These are phyloP conservation scores for Phoenix roebelenii DNA, from an alignment of 176 grass and related monocot species.

Conservation along the genomic window DNA sequence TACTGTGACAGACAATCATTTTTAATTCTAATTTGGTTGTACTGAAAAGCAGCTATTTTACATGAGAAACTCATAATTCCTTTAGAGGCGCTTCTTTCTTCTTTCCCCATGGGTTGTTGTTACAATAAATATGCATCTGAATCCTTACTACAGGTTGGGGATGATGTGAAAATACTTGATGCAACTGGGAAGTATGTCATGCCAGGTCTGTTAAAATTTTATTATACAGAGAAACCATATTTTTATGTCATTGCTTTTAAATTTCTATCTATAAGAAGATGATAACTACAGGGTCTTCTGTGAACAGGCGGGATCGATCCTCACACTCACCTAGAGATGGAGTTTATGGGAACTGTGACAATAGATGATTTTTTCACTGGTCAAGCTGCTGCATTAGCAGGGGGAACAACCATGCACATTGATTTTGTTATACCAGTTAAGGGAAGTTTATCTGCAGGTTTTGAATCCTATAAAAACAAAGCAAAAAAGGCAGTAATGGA, in stretches of 20 bases:
- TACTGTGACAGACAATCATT: no score
- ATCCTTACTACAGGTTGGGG: slow-evolving; percentile 43
- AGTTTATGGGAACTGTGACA: slow-evolving; percentile 82
- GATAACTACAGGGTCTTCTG: not conserved
- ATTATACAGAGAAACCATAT: no score
- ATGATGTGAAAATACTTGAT: slow-evolving; percentile 73
- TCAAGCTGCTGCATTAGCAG: slow-evolving; percentile 79
- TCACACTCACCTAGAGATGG: slow-evolving; percentile 90
- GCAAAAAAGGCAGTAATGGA: slow-evolving; percentile 77
- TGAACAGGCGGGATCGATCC: slow-evolving; percentile 87
- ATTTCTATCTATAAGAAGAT: no score
- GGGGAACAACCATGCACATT: slow-evolving; percentile 96
- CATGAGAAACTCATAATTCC: no score
- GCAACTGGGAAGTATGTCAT: slow-evolving; percentile 95
- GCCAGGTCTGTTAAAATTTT: slow-evolving; percentile 38
- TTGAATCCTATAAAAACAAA: slow-evolving; percentile 69
- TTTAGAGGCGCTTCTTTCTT: no score
- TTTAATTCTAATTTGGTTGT: no score
- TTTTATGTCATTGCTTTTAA: no score
- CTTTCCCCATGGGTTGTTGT: no score
- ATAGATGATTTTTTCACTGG: slow-evolving; percentile 92
- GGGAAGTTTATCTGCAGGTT: slow-evolving; percentile 70
- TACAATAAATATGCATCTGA: no score
- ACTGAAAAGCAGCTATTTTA: no score
- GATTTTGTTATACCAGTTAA: slow-evolving; percentile 94